Conservation (phyloP, 768 basidiomycete species). For the Cystobasidium tubakii region DNA sequence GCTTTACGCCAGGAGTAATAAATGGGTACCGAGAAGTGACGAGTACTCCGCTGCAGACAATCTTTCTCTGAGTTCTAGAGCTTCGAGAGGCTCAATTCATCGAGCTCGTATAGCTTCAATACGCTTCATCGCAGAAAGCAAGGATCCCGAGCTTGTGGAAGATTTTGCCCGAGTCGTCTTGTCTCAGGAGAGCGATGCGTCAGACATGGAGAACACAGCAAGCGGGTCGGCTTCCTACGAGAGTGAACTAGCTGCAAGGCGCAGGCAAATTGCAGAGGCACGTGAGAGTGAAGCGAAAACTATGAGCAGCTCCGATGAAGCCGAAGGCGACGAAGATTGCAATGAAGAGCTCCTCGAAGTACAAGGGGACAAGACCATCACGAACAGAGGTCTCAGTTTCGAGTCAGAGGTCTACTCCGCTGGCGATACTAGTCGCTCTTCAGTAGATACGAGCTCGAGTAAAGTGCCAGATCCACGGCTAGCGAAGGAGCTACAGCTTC, state of each 20-base stretch:
- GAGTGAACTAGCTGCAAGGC: background rate
- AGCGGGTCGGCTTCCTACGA: background rate
- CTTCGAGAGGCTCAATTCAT: background rate
- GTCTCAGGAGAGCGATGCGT: slow-evolving; percentile 14
- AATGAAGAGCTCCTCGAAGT: slow-evolving; percentile 2
- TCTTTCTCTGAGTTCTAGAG: background rate
- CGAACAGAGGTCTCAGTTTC: background rate
- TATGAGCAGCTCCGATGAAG: background rate
- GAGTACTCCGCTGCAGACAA: background rate
- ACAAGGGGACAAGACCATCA: background rate
- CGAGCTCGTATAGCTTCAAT: slow-evolving; percentile 11
- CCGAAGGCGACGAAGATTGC: background rate
- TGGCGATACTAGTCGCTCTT: background rate
- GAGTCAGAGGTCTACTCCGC: background rate
- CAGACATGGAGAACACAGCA: background rate
- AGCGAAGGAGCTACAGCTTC: background rate
- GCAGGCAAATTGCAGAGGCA: background rate
- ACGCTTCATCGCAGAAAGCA: slow-evolving; percentile 16
- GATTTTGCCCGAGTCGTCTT: slow-evolving; percentile 22
- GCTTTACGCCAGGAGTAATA: slow-evolving; percentile 3
- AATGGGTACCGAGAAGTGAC: background rate
- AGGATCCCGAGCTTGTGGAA: slow-evolving; percentile 2
- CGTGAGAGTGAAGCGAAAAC: background rate
- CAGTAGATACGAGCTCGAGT: background rate
- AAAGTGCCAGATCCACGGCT: background rate